phyloP scores from a whole-genome alignment of 352 stramenopile genomes.

The Globisporangium sylvaticum region DNA sequence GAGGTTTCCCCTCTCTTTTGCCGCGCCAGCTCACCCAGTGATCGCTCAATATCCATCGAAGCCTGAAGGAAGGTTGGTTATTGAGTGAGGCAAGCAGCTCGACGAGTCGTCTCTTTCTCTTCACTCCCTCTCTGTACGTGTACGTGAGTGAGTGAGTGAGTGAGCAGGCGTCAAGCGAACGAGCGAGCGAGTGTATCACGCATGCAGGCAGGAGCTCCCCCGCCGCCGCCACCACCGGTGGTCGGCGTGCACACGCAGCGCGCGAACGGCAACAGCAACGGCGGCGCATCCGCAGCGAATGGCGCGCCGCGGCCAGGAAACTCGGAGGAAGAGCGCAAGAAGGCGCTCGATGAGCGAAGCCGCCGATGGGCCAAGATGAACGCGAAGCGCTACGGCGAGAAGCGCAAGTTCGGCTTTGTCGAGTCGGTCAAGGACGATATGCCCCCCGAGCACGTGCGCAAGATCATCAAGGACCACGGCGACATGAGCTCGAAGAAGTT shows the following conservation, averaged over 20 bases:
- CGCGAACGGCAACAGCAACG: slow-evolving; percentile 1
- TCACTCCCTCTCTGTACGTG: not conserved
- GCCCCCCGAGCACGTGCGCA: slow-evolving; percentile 96
- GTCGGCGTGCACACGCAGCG: slow-evolving; percentile 13
- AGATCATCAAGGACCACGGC: slow-evolving; percentile 99
- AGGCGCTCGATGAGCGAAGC: slow-evolving; percentile 75
- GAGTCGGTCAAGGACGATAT: slow-evolving; percentile 91
- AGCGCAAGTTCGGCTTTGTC: slow-evolving; percentile 92
- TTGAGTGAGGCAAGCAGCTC: slow-evolving; percentile 7
- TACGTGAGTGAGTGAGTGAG: not conserved
- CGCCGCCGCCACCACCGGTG: slow-evolving; percentile 24
- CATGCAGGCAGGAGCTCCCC: slow-evolving; percentile 13
- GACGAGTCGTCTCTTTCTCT: not conserved
- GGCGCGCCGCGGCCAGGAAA: slow-evolving; percentile 13
- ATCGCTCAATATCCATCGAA: slow-evolving; percentile 8
- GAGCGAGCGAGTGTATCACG: slow-evolving; percentile 1
- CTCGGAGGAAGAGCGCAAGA: slow-evolving; percentile 53
- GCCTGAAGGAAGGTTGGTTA: slow-evolving; percentile 4
- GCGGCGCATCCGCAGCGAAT: slow-evolving; percentile 1
- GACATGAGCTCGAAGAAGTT: slow-evolving; percentile 99
- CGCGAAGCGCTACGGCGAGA: slow-evolving; percentile 92
- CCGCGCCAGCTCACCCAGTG: not conserved
- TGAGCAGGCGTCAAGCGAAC: not conserved
- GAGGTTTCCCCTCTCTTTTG: slow-evolving; percentile 7
- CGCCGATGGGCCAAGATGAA: slow-evolving; percentile 89